Conservation (phyloP, 495 filamentous ascomycete genomes). For the Penicillium argentinense region DNA sequence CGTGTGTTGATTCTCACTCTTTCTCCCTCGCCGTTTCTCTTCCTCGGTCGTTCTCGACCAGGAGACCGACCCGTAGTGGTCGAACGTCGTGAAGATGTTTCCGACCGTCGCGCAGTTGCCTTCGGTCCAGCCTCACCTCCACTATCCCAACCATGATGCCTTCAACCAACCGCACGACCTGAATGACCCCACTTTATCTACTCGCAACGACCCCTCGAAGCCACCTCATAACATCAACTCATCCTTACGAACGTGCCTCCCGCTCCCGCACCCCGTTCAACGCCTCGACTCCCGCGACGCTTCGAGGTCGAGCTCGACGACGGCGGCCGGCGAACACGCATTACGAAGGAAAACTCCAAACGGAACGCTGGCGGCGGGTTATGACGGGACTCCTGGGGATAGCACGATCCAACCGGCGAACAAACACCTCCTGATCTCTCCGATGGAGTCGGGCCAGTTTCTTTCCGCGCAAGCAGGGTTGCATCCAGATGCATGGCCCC, state of each 20-base stretch:
- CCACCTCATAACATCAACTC: slow-evolving; percentile 29
- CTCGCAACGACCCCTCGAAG: slow-evolving; percentile 29
- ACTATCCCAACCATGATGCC: slow-evolving; percentile 32
- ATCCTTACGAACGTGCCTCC: slow-evolving; percentile 33
- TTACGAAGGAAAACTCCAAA: slow-evolving; percentile 91
- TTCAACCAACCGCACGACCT: slow-evolving; percentile 31
- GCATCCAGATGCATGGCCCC: slow-evolving; percentile 34
- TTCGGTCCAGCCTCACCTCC: slow-evolving; percentile 45
- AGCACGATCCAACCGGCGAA: slow-evolving; percentile 70
- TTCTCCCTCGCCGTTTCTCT: not conserved
- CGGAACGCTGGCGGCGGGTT: slow-evolving; percentile 88
- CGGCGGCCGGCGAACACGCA: slow-evolving; percentile 63
- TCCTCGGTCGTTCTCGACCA: slow-evolving; percentile 1
- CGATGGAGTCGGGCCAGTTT: slow-evolving; percentile 43
- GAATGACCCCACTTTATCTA: slow-evolving; percentile 25
- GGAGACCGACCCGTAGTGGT: slow-evolving; percentile 16
- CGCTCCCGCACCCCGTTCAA: slow-evolving; percentile 47
- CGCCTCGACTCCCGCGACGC: slow-evolving; percentile 33
- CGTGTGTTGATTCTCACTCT: slow-evolving; percentile 17
- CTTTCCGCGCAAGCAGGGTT: slow-evolving; percentile 28
- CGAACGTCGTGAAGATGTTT: slow-evolving; percentile 39
- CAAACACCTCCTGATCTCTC: slow-evolving; percentile 88
- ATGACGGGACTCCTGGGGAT: slow-evolving; percentile 83
- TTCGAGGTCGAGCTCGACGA: slow-evolving; percentile 18
- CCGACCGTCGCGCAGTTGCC: slow-evolving; percentile 47